Evolutionary conservation across 148 eudicot species (phyloP).

Genomic region (Pharnaceum exiguum): DNA sequence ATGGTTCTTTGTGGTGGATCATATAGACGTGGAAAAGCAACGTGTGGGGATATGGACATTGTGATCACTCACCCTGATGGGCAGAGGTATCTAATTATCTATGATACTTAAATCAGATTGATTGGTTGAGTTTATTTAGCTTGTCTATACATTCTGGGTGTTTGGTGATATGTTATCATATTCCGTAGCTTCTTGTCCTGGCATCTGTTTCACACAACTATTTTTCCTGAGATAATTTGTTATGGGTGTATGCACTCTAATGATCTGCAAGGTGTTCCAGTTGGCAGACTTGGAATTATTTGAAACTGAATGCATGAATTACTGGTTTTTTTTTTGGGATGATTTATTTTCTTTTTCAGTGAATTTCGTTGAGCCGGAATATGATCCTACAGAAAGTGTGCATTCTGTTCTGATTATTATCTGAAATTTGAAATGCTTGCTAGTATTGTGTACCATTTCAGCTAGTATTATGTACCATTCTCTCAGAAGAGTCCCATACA

Average conservation of each 20-base stretch:
- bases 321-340: not conserved
- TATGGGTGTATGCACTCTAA: too few species aligned
- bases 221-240: too few species aligned
- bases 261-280: too few species aligned
- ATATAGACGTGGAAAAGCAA: slow-evolving; percentile 85
- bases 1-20: slow-evolving; percentile 87
- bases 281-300: too few species aligned
- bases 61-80: slow-evolving; percentile 94
- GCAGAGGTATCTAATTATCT: slow-evolving; percentile 45
- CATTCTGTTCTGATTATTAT: too few species aligned
- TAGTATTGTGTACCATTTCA: too few species aligned
- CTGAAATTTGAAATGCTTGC: too few species aligned
- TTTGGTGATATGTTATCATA: not conserved
- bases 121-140: not conserved
- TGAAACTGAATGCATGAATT: not conserved
- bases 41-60: slow-evolving; percentile 96
- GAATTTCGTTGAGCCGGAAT: too few species aligned
- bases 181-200: not conserved
- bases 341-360: not conserved
- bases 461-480: too few species aligned
- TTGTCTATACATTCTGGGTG: not conserved
- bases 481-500: too few species aligned
- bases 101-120: not conserved
- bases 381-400: too few species aligned
- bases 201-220: too few species aligned